Evolutionary conservation across 1,284 basidiomycete genomes (phyloP).

Genomic region (Ustilago esculenta): DNA sequence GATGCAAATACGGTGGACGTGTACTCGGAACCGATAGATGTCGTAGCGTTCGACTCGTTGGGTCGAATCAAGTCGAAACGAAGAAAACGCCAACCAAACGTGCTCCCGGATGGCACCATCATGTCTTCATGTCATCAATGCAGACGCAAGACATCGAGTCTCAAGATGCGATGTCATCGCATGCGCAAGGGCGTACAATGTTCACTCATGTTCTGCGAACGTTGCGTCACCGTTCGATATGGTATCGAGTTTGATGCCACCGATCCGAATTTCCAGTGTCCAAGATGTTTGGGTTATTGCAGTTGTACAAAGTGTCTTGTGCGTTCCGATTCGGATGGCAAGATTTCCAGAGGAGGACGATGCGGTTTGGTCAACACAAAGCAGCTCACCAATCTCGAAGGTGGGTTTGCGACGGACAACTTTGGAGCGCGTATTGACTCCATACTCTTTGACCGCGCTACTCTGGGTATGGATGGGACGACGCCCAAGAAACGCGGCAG

Average conservation of each 20-base stretch:
- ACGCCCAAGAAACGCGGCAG: constrained; percentile 2
- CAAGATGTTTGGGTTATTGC: constrained; percentile 45
- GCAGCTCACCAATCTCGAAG: constrained; percentile 10
- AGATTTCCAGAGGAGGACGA: constrained; percentile 12
- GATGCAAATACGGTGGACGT: too few relatives aligned
- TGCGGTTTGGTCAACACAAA: constrained; percentile 14
- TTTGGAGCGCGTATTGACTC: constrained; percentile 6
- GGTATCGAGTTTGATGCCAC: constrained; percentile 25
- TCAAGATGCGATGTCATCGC: constrained; percentile 46
- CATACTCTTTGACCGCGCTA: constrained; percentile 2
- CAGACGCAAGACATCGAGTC: constrained; percentile 27
- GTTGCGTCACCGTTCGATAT: constrained; percentile 37
- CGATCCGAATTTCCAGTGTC: constrained; percentile 31
- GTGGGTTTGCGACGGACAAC: not conserved
- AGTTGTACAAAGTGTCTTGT: constrained; percentile 46
- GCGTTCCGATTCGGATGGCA: constrained; percentile 24
- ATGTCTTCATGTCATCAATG: constrained; percentile 50
- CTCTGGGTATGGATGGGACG: not conserved
- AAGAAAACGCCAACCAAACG: constrained; percentile 7
- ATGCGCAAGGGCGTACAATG: constrained; percentile 17
- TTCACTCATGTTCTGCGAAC: constrained; percentile 29
- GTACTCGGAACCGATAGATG: constrained; percentile 1
- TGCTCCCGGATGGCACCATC: constrained; percentile 24
- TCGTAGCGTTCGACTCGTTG: constrained; percentile 1
- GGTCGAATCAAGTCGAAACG: constrained; percentile 14